Percentiles rank a stretch among this genome's conserved stretches.
These are phyloP conservation scores for Ophiostoma ulmi DNA, from an alignment of 2,329 filamentous ascomycete genomes.

Conservation along the genomic window DNA sequence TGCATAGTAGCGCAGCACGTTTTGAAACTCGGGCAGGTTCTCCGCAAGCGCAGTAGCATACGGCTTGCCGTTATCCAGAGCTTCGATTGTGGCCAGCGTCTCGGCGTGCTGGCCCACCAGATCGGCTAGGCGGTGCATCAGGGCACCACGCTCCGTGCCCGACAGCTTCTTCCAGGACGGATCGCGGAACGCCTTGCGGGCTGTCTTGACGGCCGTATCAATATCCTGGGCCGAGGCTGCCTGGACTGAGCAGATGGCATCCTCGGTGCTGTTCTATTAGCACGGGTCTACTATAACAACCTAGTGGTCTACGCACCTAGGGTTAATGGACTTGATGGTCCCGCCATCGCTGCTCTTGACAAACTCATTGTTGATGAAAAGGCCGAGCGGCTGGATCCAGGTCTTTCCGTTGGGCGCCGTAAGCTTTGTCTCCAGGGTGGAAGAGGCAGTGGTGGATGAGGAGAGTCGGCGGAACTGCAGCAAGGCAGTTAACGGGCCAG, in stretches of 20 bases:
- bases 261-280: slow-evolving; percentile 45
- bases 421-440: slow-evolving; percentile 48
- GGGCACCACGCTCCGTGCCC: slow-evolving; percentile 60
- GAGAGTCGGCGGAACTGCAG: background rate
- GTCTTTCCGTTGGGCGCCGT: slow-evolving; percentile 70
- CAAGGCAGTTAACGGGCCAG: background rate
- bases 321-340: slow-evolving; percentile 64
- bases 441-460: slow-evolving; percentile 23
- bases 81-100: slow-evolving; percentile 52
- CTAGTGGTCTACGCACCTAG: slow-evolving; percentile 47
- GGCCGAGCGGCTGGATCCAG: slow-evolving; percentile 67
- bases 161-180: slow-evolving; percentile 63
- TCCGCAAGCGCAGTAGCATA: slow-evolving; percentile 60
- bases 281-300: too few relatives aligned
- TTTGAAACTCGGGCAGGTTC: slow-evolving; percentile 50
- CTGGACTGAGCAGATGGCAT: slow-evolving; percentile 65
- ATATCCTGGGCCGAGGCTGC: slow-evolving; percentile 63
- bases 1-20: slow-evolving; percentile 66
- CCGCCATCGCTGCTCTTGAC: slow-evolving; percentile 60
- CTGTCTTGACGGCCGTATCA: slow-evolving; percentile 63
- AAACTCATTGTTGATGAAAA: slow-evolving; percentile 82
- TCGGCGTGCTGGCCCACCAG: slow-evolving; percentile 60
- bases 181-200: slow-evolving; percentile 61
- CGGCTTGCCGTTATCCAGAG: slow-evolving; percentile 77
- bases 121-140: slow-evolving; percentile 66